Conservation (phyloP, 2,329 filamentous ascomycete species). For the Alternaria ethzedia region DNA sequence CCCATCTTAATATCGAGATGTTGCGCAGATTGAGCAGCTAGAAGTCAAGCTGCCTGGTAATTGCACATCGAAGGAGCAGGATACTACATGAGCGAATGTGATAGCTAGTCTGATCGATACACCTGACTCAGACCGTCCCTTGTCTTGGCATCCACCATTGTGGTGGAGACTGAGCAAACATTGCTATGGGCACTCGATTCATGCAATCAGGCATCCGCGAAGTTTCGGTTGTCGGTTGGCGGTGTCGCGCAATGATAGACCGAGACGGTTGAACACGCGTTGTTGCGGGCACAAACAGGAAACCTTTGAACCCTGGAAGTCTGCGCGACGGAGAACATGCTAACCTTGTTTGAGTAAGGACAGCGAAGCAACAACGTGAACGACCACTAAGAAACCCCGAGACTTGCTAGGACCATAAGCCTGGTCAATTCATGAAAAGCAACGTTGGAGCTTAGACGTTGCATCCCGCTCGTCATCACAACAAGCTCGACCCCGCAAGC, state of each 20-base stretch:
- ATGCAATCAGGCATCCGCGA: not conserved
- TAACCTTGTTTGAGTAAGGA: not conserved
- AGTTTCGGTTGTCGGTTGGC: not conserved
- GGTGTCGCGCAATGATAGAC: not conserved
- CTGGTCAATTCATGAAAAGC: not conserved
- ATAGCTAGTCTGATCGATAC: no score
- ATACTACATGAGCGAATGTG: not conserved
- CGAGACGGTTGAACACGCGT: not conserved
- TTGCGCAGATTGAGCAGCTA: not conserved
- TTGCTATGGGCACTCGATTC: not conserved
- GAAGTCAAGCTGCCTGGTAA: not conserved
- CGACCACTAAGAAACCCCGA: not conserved
- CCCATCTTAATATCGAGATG: not conserved
- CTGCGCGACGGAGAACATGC: not conserved
- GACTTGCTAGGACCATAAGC: not conserved
- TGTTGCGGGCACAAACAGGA: not conserved
- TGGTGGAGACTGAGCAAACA: not conserved
- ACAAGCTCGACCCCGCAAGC: not conserved
- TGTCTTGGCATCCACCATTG: not conserved
- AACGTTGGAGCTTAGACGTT: not conserved
- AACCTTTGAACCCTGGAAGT: not conserved
- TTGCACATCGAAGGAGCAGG: not conserved
- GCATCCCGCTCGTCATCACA: not conserved
- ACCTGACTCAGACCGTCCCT: not conserved
- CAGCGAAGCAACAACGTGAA: not conserved